Percentiles rank a stretch among this genome's conserved stretches.
Evolutionary conservation across 148 eudicot genomes (phyloP).

Genomic region (Rhododendron ovatum): DNA sequence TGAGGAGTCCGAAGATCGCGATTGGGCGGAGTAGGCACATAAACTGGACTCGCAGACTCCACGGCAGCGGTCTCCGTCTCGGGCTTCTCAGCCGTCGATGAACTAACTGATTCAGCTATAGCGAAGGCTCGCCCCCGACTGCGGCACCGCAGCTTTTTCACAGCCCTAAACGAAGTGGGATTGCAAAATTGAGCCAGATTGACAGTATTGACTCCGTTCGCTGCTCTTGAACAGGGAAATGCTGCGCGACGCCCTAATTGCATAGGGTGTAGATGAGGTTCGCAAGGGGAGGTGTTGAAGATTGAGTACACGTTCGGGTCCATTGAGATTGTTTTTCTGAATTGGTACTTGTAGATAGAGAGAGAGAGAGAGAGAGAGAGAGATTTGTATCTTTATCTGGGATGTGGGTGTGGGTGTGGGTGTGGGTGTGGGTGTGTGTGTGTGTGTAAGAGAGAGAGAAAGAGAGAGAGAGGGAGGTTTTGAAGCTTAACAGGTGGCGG

Average conservation of each 20-base stretch:
- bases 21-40: constrained; percentile 59
- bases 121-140: background rate
- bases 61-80: background rate
- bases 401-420: too few relatives aligned
- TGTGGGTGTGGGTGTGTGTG: too few relatives aligned
- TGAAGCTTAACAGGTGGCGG: background rate
- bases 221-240: background rate
- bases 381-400: background rate
- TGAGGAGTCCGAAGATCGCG: constrained; percentile 77
- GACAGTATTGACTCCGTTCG: background rate
- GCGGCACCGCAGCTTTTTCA: background rate
- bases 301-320: background rate
- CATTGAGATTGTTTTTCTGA: constrained; percentile 9
- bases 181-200: background rate
- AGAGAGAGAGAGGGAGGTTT: background rate
- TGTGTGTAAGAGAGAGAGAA: background rate
- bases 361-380: background rate
- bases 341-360: background rate
- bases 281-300: background rate
- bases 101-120: background rate
- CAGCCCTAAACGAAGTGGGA: background rate
- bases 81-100: background rate
- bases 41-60: constrained; percentile 36
- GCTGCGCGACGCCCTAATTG: background rate
- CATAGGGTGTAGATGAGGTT: background rate